Evolutionary conservation across 768 basidiomycete genomes (phyloP).

Genomic region (Leucosporidium creatinivorum): DNA sequence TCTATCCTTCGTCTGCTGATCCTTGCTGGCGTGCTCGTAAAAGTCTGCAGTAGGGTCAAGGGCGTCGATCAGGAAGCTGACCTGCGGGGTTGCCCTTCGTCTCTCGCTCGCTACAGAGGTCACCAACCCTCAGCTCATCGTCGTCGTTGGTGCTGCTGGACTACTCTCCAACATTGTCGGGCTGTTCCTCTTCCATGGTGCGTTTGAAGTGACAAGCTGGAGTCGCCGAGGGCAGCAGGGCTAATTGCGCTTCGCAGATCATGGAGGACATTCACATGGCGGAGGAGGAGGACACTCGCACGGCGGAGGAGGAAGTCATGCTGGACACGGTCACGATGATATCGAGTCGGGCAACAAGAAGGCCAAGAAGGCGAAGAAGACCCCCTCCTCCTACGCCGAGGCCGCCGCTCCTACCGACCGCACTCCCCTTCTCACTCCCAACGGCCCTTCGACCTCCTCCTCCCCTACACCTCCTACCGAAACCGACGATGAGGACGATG

Average conservation of each 20-base stretch:
- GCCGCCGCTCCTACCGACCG: conserved; percentile 18
- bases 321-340: conserved; percentile 39
- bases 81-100: conserved; percentile 11
- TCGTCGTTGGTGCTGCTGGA: conserved; percentile 82
- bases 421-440: conserved; percentile 16
- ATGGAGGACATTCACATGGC: conserved; percentile 32
- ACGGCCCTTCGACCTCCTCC: background rate
- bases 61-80: background rate
- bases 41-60: conserved; percentile 1
- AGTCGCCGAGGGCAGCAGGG: too few species aligned
- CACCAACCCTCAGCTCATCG: conserved; percentile 75
- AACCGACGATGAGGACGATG: conserved; percentile 17
- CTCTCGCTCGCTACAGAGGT: conserved; percentile 61
- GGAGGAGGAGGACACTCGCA: conserved; percentile 34
- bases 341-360: background rate
- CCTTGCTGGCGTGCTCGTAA: conserved; percentile 4
- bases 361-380: background rate
- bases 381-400: background rate
- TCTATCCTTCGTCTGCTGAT: background rate
- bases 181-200: conserved; percentile 89
- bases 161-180: conserved; percentile 87
- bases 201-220: too few species aligned
- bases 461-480: background rate
- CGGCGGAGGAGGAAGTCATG: conserved; percentile 18
- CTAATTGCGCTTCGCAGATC: conserved; percentile 6